A percentile compares a stretch with the other conserved stretches of the same genome.
These are phyloP conservation scores for Talaromyces albobiverticillius DNA, from an alignment of 2,329 filamentous ascomycete species.

Conservation along the genomic window DNA sequence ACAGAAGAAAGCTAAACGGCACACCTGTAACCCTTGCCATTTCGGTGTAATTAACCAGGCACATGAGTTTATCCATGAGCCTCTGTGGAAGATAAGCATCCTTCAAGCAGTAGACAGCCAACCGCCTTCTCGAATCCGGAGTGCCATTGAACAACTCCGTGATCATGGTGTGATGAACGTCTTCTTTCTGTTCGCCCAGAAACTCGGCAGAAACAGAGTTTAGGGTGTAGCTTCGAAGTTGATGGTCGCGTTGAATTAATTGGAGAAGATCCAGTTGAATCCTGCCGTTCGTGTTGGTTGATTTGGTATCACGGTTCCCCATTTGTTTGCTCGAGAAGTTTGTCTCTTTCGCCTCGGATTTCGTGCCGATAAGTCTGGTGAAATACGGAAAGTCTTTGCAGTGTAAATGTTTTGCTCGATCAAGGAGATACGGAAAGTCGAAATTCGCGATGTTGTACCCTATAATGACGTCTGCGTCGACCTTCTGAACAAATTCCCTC, in stretches of 20 bases:
- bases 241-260: constrained; percentile 88
- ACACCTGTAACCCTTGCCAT: constrained; percentile 99
- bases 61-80: constrained; percentile 95
- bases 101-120: constrained; percentile 95
- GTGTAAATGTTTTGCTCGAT: constrained; percentile 82
- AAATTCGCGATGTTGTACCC: constrained; percentile 99
- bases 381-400: constrained; percentile 78
- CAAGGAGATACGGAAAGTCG: constrained; percentile 93
- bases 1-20: constrained; percentile 89
- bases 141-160: constrained; percentile 97
- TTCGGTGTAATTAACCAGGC: constrained; percentile 97
- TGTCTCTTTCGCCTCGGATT: constrained; percentile 70
- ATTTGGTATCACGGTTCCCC: constrained; percentile 90
- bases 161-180: constrained; percentile 99
- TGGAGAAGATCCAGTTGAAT: constrained; percentile 94
- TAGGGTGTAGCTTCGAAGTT: constrained; percentile 91
- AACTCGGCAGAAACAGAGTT: constrained; percentile 97
- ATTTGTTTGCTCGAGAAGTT: constrained; percentile 98
- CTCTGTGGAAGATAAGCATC: constrained; percentile 94
- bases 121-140: constrained; percentile 80
- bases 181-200: constrained; percentile 94
- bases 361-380: constrained; percentile 71
- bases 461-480: constrained; percentile 95
- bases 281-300: constrained; percentile 90
- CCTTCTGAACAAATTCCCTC: constrained; percentile 83